Conservation (phyloP, 2,329 filamentous ascomycete genomes). For the Hypoxylon sp. region DNA sequence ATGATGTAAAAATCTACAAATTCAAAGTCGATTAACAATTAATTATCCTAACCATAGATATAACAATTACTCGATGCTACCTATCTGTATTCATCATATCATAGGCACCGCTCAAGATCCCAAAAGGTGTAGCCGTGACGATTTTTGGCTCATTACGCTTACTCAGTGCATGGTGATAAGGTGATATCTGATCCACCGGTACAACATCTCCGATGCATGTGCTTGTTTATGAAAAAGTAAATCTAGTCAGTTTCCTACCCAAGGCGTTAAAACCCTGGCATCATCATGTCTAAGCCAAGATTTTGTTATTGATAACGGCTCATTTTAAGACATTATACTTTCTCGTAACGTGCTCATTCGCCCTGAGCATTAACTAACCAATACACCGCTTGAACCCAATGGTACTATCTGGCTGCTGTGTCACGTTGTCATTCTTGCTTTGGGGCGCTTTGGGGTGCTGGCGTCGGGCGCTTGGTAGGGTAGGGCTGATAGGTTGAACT, state of each 20-base stretch:
- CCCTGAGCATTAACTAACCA: background rate
- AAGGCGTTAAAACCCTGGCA: background rate
- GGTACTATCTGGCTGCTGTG: conserved; percentile 10
- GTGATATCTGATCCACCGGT: conserved; percentile 11
- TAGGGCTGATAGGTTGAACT: background rate
- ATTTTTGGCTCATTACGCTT: conserved; percentile 22
- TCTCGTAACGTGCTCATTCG: background rate
- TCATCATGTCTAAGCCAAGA: conserved; percentile 3
- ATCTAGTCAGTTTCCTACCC: background rate
- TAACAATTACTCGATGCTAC: background rate
- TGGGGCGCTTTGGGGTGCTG: background rate
- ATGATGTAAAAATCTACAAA: conserved; percentile 2
- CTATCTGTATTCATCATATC: conserved; percentile 8
- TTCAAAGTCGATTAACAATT: conserved; percentile 7
- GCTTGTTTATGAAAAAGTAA: background rate
- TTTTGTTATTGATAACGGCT: background rate
- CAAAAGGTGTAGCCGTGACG: conserved; percentile 4
- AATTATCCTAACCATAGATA: background rate
- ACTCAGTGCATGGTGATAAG: conserved; percentile 18
- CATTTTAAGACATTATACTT: background rate
- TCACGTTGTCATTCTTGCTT: conserved; percentile 21
- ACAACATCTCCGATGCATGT: background rate
- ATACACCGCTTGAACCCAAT: conserved; percentile 1
- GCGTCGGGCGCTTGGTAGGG: background rate
- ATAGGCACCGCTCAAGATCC: conserved; percentile 1